These are phyloP conservation scores for Penicillium parvum DNA, from an alignment of 495 filamentous ascomycete genomes.

Conservation along the genomic window DNA sequence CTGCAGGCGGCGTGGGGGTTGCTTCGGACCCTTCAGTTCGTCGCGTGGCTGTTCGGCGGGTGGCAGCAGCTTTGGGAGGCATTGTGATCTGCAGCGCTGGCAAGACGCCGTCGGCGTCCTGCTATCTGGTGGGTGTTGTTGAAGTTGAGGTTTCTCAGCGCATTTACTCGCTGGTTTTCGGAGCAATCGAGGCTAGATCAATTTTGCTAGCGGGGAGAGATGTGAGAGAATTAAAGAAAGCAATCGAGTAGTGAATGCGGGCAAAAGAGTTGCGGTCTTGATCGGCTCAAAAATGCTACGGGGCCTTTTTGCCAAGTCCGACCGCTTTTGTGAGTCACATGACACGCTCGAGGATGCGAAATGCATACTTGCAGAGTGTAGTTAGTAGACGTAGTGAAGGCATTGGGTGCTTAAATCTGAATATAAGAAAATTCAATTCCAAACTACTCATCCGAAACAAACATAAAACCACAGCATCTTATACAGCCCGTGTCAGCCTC, in stretches of 20 bases:
- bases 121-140: constrained; percentile 10
- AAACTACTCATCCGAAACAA: constrained; percentile 12
- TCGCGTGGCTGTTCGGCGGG: constrained; percentile 31
- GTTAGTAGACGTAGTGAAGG: too few relatives aligned
- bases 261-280: constrained; percentile 24
- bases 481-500: constrained; percentile 9
- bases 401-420: too few relatives aligned
- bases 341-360: background rate
- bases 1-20: constrained; percentile 13
- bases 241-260: constrained; percentile 5
- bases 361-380: too few relatives aligned
- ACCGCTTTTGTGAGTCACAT: constrained; percentile 15
- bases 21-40: constrained; percentile 8
- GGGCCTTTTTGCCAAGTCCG: constrained; percentile 12
- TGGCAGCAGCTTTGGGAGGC: constrained; percentile 40
- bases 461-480: constrained; percentile 17
- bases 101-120: constrained; percentile 17
- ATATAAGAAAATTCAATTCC: constrained; percentile 14
- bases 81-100: constrained; percentile 24
- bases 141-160: constrained; percentile 2
- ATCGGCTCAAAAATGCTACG: constrained; percentile 23
- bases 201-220: too few relatives aligned
- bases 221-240: too few relatives aligned
- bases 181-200: too few relatives aligned
- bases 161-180: background rate